Evolutionary conservation across 805 yeast species (phyloP), one percentile per base, ranked within the genome.

Genomic region (Pichia sporocuriosa): DNA sequence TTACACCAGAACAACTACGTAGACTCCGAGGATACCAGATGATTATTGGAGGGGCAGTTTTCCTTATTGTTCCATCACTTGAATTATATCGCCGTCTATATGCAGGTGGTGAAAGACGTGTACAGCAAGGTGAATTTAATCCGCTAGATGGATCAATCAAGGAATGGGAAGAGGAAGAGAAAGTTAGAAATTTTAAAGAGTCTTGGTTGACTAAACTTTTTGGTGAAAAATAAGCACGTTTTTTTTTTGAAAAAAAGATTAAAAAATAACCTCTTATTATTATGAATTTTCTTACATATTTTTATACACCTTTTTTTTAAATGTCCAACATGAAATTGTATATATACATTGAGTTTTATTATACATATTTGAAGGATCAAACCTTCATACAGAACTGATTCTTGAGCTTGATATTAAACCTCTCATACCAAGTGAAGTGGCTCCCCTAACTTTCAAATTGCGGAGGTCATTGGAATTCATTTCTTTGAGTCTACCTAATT

Each of bases 341-440:
- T n/a, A n/a, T n/a, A n/a, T n/a, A n/a, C n/a, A n/a, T n/a, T n/a
- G n/a, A n/a, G n/a, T n/a, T n/a, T n/a, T n/a, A n/a, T n/a, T n/a
- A n/a, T n/a, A n/a, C n/a, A n/a, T 26, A 26, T 71, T 71, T 53
- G 75, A 75, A n/a, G 63, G 59, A 24, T 66, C 63, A 43, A 63
- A 39, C 72, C 8, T 10, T 38, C 29, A 45, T 4, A 45, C 19
- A 13, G 48, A 35, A n/a, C 42, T 29, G 9, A 45, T 33, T 23
- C 48, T 38, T 6, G 36, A 29, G 19, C 19, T 17, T 2, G 25
- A 19, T 5, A 13, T 12, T 4, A 2, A 13, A 2, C 32, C 13
- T 25, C 47, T 29, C 3, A 39, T 21, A n/a, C 39, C 45, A n/a
- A 45, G 19, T 9, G 48, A 37, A 17, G 40, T 45, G 3, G 12